These are phyloP conservation scores for Botrytis cinerea DNA, from an alignment of 2,329 filamentous ascomycete species.

Conservation along the genomic window DNA sequence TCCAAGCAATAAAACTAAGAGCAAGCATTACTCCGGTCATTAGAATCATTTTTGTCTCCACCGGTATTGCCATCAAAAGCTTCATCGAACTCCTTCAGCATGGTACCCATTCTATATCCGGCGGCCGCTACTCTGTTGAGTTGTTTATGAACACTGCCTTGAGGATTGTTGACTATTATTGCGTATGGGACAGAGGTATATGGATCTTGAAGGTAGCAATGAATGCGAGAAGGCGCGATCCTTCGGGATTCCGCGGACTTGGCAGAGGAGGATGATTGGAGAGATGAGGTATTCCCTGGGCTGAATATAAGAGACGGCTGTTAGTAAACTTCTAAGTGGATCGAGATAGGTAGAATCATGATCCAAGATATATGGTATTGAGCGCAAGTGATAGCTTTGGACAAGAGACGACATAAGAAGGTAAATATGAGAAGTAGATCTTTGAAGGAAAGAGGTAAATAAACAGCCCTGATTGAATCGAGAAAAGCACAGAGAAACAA, in stretches of 20 bases:
- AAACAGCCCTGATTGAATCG: neutral
- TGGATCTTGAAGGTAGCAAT: neutral
- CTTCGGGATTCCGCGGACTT: neutral
- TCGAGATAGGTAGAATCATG: neutral
- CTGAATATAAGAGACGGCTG: neutral
- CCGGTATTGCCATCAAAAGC: neutral
- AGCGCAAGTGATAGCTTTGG: fast-evolving
- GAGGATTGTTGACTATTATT: too few relatives aligned
- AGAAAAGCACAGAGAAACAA: too few relatives aligned
- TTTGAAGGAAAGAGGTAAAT: neutral
- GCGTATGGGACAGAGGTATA: neutral
- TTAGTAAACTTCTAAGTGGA: neutral
- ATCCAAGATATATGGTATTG: neutral
- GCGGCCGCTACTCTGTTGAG: neutral
- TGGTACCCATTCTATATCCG: neutral
- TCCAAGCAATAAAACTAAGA: neutral
- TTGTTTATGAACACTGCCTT: neutral
- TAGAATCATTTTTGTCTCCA: neutral
- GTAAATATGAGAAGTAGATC: neutral
- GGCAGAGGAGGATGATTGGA: neutral
- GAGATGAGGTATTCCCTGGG: neutral
- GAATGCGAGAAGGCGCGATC: neutral
- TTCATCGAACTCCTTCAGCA: neutral
- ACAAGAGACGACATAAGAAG: neutral
- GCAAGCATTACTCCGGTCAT: fast-evolving